These are phyloP conservation scores for Tetradesmus lagerheimii DNA, from an alignment of 139 green algal species.

Conservation along the genomic window DNA sequence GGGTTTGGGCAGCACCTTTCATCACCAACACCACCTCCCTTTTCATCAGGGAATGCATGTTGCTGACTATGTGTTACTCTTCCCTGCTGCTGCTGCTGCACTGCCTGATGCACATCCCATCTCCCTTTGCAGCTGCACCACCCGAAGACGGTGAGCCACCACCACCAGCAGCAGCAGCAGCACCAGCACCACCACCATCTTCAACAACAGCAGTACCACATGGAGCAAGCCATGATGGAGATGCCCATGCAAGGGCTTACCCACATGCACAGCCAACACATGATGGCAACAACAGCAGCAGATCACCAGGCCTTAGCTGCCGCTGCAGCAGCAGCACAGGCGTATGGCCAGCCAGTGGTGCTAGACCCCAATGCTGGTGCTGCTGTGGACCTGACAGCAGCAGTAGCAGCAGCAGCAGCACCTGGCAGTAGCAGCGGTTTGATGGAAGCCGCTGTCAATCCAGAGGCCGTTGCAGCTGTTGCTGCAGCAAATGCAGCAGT, in stretches of 20 bases:
- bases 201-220: background rate
- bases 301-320: background rate
- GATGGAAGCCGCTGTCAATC: background rate
- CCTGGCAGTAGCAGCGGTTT: background rate
- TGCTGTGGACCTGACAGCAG: background rate
- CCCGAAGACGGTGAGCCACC: background rate
- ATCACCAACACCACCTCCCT: too few species aligned
- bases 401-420: background rate
- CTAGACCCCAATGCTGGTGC: background rate
- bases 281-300: constrained; percentile 1
- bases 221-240: background rate
- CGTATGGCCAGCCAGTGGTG: background rate
- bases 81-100: too few species aligned
- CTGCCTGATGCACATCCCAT: too few species aligned
- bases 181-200: background rate
- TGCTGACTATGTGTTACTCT: too few species aligned
- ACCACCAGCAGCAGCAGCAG: background rate
- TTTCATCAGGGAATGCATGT: too few species aligned
- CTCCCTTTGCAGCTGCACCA: constrained; percentile 32
- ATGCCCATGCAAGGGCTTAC: background rate
- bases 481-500: background rate
- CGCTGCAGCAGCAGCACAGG: background rate
- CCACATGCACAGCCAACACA: background rate
- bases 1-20: too few species aligned
- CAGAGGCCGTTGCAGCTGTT: background rate